Base-by-base conservation (phyloP, 1,139 yeast genomes). In the Lodderomyces metapsilosis region DNA sequence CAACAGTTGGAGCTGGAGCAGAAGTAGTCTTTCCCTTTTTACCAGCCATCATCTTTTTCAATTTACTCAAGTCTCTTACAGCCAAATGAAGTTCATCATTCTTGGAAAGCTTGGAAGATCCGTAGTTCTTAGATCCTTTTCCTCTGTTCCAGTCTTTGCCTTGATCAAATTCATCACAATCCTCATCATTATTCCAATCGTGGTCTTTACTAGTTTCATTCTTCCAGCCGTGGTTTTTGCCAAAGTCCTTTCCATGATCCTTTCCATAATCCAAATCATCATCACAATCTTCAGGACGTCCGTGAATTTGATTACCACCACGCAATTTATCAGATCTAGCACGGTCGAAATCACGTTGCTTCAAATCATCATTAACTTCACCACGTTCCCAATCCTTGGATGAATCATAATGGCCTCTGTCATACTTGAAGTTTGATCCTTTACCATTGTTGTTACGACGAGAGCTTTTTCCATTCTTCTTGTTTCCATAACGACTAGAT, bases 21-120 rank as follows among this genome's bases (percentile, higher is more conserved):
- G 31, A 31, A 23, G 15, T 12, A 13, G 20, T 23, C 30, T 35
- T 23, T 34, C 39, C 40, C 36, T 38, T 37, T 24, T 33, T 27
- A 13, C 39, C 39, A 12, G 35, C 39, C 42, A 36, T 39, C 13
- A 18, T 30, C 13, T 42, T 40, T 23, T 35, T 38, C 37, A 38
- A 38, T 32, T 41, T 40, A 11, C 32, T 32, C 22, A 43, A 33
- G 28, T 28, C 47, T 23, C 39, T 23, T 13, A 36, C 17, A n/a
- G 30, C 27, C 25, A 36, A 15, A 18, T 25, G 38, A 17, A 36
- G 8, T 21, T 36, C 34, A 5, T 36, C 39, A 30, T 23, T 22
- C 25, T 36, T 36, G 25, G 30, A 27, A 17, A 27, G 16, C 11
- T 25, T 18, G 4, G 31, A 12, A 25, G 20, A 5, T 9, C 28